Base-by-base conservation (phyloP, 495 filamentous ascomycete species). In the Podospora anserina region DNA sequence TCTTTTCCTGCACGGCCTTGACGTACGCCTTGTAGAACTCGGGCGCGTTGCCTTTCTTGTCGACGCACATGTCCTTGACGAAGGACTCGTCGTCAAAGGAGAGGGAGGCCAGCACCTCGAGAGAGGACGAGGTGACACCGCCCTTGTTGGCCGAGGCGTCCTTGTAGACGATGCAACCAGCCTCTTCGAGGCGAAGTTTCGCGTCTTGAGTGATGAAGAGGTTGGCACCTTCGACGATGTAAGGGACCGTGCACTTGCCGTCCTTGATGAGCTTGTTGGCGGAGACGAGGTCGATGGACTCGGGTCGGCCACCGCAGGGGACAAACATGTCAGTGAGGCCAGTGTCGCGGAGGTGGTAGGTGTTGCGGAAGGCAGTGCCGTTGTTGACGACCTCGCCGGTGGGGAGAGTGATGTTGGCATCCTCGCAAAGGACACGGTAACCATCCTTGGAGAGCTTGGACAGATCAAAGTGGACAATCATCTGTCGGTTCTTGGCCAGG, bases 81-180 rank as follows among this genome's bases (percentile, higher is more conserved):
- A 99, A 99, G 66, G 88, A 89, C 63, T 86, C 79, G 70, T 98
- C 94, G 77, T 98, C 90, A 76, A 99, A 97, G 58, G 92, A 94
- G 65, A 99, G 86, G 0, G 93, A 93, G 11, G 95, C 95, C 19
- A 99, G 86, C 4, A 99, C 95, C 74, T 99, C 95, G 59, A 98
- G 87, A 5, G 95, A 99, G 0, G 95, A 98, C n/a, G 92, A 96
- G 5, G 95, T 99, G 61, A 99, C 95, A 77, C 95, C 95, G 74
- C 95, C 95, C 85, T 99, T 99, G 85, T 99, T 99, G 57, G 96
- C 93, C 57, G 92, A 96, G 15, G 95, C 95, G 80, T 99, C 95
- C 83, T 99, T 99, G 87, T 92, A 98, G 57, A 99, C 79, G 71
- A 98, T 89, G 75, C 91, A 93, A 69, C 96, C 96, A 32, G 95